Conservation (phyloP, 2,329 filamentous ascomycete genomes). For the Sporothrix brasiliensis region DNA sequence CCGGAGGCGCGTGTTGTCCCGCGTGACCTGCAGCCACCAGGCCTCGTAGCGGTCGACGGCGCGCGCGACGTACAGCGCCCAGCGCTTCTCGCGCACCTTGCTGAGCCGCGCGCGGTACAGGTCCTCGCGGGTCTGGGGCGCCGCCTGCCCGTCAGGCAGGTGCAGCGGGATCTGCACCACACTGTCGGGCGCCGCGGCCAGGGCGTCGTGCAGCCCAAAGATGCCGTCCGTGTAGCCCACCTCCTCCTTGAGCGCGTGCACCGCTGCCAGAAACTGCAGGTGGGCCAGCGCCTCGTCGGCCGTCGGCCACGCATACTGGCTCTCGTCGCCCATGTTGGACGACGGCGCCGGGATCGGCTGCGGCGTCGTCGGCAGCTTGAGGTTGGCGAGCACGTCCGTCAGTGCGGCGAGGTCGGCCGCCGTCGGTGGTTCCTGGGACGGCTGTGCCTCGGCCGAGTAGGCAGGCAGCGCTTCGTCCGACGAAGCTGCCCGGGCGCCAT, state of each 20-base stretch:
- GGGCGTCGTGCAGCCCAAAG: slow-evolving; percentile 62
- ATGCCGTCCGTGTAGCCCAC: slow-evolving; percentile 68
- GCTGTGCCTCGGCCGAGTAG: slow-evolving; percentile 17
- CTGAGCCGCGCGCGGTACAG: slow-evolving; percentile 51
- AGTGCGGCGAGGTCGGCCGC: slow-evolving; percentile 10
- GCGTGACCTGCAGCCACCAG: slow-evolving; percentile 58
- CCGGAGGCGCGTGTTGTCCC: slow-evolving; percentile 37
- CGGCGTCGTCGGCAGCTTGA: not conserved
- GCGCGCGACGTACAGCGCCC: slow-evolving; percentile 69
- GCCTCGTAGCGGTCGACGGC: slow-evolving; percentile 68
- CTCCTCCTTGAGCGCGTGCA: slow-evolving; percentile 68
- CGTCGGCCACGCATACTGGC: slow-evolving; percentile 16
- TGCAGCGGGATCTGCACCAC: not conserved
- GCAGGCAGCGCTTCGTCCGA: slow-evolving; percentile 33
- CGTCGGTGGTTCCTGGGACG: not conserved
- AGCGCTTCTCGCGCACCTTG: slow-evolving; percentile 69
- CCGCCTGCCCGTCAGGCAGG: slow-evolving; percentile 26
- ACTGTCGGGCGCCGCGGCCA: slow-evolving; percentile 40
- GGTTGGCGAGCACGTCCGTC: slow-evolving; percentile 15
- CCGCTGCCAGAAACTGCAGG: slow-evolving; percentile 69
- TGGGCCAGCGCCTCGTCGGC: slow-evolving; percentile 68
- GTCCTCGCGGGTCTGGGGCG: slow-evolving; percentile 38
- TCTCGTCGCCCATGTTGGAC: not conserved
- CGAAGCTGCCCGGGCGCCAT: not conserved
- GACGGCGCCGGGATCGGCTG: not conserved